These are phyloP conservation scores for Mycoemilia scoparia DNA, from an alignment of 192 early-diverging fungal genomes.

Conservation along the genomic window DNA sequence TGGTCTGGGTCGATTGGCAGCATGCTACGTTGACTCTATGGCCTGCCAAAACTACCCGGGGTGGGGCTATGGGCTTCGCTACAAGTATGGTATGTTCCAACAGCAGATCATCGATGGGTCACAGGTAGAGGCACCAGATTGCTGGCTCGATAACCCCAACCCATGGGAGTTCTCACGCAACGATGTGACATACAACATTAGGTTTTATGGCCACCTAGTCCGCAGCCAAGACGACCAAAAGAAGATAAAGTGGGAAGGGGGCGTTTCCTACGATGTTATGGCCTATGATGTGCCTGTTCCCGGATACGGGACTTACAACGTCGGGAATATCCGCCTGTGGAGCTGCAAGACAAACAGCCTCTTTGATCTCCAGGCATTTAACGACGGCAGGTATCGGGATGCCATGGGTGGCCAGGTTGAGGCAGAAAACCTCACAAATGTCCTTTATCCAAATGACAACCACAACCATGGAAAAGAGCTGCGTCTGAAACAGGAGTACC, in stretches of 20 bases:
- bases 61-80: conserved; percentile 95
- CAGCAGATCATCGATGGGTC: conserved; percentile 91
- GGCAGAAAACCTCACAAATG: conserved; percentile 87
- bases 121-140: conserved; percentile 87
- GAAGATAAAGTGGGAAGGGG: conserved; percentile 72
- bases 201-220: conserved; percentile 76
- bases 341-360: conserved; percentile 73
- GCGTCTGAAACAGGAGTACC: conserved; percentile 94
- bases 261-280: conserved; percentile 72
- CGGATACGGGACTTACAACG: conserved; percentile 83
- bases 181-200: conserved; percentile 76
- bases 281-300: conserved; percentile 97
- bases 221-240: conserved; percentile 47
- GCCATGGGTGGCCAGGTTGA: conserved; percentile 79
- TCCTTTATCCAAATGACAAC: conserved; percentile 97
- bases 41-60: conserved; percentile 86
- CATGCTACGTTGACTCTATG: conserved; percentile 95
- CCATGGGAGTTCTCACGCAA: conserved; percentile 93
- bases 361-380: conserved; percentile 78
- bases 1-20: conserved; percentile 89
- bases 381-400: conserved; percentile 81
- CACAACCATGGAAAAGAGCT: conserved; percentile 92
- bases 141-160: conserved; percentile 93
- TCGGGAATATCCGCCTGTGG: conserved; percentile 96
- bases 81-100: conserved; percentile 98